Evolutionary conservation across 2,329 filamentous ascomycete genomes (phyloP).

Genomic region (Sporothrix mexicana): DNA sequence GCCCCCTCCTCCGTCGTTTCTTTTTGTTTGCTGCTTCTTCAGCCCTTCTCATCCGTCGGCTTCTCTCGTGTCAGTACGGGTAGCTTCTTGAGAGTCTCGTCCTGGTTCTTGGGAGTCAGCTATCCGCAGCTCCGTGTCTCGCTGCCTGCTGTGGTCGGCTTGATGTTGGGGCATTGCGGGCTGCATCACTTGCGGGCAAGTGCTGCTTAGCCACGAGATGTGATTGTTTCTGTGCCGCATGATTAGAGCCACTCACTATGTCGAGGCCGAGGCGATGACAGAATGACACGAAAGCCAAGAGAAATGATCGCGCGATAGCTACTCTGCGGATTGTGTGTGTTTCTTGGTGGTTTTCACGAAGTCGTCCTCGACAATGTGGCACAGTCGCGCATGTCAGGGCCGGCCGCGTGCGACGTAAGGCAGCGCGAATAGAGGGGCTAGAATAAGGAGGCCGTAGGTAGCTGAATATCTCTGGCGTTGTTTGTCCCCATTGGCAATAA

Average conservation of each 20-base stretch:
- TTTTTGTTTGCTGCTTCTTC: not conserved
- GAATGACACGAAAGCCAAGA: too few relatives aligned
- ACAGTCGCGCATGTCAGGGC: not conserved
- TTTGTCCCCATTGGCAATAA: not conserved
- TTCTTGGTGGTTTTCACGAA: not conserved
- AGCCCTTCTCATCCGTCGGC: not conserved
- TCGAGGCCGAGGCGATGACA: too few relatives aligned
- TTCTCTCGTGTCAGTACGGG: constrained; percentile 20
- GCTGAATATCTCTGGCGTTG: not conserved
- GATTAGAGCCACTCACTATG: not conserved
- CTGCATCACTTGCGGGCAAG: not conserved
- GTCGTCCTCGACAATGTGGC: not conserved
- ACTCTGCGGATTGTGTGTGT: not conserved
- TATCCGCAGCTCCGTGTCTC: not conserved
- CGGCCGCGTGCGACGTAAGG: not conserved
- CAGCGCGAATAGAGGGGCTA: not conserved
- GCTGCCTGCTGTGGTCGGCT: not conserved
- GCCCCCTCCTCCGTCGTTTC: not conserved
- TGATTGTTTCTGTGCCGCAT: not conserved
- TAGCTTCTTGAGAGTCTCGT: not conserved
- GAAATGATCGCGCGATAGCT: too few relatives aligned
- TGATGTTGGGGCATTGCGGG: not conserved
- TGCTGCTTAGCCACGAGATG: not conserved
- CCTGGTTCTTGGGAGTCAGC: constrained; percentile 22
- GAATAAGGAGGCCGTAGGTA: not conserved